Base-by-base conservation (phyloP, 176 grass and related monocot genomes). In the Zea luxurians region DNA sequence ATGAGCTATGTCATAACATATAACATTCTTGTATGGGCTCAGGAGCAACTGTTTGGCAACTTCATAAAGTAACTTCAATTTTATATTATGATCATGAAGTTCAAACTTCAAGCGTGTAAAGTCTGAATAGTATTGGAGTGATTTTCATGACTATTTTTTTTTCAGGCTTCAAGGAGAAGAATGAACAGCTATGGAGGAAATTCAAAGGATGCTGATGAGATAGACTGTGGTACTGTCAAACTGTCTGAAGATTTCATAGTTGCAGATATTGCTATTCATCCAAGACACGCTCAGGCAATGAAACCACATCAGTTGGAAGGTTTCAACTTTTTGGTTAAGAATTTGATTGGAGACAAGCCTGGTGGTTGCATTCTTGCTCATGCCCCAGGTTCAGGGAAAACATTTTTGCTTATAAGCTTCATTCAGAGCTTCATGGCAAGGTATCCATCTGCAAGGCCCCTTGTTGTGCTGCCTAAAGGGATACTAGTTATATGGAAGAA, bases 361-460 rank as follows among this genome's bases (percentile, higher is more conserved):
- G 86, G 92, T 73, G 96, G 96, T 78, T 99, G 96, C 72, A 95
- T 99, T 86, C 81, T 99, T 11, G 96, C 96, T 82, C 96, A 99
- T 81, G 96, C 96, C 27, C 96, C 96, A 54, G 96, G 96, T 78
- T 91, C 96, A 35, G 96, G 92, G 37, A 99, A 99, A 65, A 99
- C 96, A 37, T 99, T 99, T 77, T 91, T 99, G 96, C 78, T 99
- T 54, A 93, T 99, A 81, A 88, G 89, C 53, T 99, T 99, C 87
- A 89, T 99, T 85, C 96, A 99, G 86, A 99, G 96, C 74, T 99
- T 99, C 73, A 64, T 99, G 45, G 96, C 96, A 16, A 99, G 78
- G 88, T 91, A 99, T 57, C 96, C 96, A 21, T 83, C 61, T 62
- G 84, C 88, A 61, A 99, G 90, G 52, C 92, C 96, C 13, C 86